These are phyloP conservation scores for Dothistroma pini DNA, from an alignment of 2,329 filamentous ascomycete species.

Conservation along the genomic window DNA sequence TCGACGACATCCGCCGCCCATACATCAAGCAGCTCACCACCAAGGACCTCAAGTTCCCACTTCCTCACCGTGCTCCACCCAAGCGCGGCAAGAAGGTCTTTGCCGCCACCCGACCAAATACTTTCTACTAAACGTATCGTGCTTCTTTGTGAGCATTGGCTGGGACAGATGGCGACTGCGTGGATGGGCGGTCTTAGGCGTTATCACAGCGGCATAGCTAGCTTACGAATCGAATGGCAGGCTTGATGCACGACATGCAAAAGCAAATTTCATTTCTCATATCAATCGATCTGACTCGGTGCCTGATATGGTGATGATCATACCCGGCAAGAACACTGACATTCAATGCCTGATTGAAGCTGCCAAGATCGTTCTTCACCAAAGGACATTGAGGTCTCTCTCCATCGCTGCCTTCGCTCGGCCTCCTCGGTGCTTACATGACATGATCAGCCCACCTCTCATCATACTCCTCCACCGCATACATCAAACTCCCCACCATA, in stretches of 20 bases:
- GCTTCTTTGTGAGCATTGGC: constrained; percentile 20
- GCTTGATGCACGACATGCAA: constrained; percentile 3
- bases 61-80: constrained; percentile 92
- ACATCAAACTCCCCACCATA: not conserved
- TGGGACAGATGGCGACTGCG: constrained; percentile 19
- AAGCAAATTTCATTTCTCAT: not conserved
- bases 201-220: constrained; percentile 22
- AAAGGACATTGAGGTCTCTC: not conserved
- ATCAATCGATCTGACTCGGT: too few relatives aligned
- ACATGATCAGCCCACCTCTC: not conserved
- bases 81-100: constrained; percentile 84
- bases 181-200: constrained; percentile 20
- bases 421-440: too few relatives aligned
- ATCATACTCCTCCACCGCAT: not conserved
- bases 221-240: constrained; percentile 15
- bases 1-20: constrained; percentile 89
- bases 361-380: not conserved
- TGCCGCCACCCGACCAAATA: constrained; percentile 86
- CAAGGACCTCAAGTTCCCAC: constrained; percentile 97
- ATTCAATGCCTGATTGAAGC: not conserved
- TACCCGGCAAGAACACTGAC: too few relatives aligned
- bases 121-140: constrained; percentile 79
- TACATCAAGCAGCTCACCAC: constrained; percentile 98
- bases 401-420: too few relatives aligned
- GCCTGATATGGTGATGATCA: too few relatives aligned